Evolutionary conservation across 2,329 filamentous ascomycete species (phyloP).

Genomic region (Pseudovirgaria hyperparasitica): DNA sequence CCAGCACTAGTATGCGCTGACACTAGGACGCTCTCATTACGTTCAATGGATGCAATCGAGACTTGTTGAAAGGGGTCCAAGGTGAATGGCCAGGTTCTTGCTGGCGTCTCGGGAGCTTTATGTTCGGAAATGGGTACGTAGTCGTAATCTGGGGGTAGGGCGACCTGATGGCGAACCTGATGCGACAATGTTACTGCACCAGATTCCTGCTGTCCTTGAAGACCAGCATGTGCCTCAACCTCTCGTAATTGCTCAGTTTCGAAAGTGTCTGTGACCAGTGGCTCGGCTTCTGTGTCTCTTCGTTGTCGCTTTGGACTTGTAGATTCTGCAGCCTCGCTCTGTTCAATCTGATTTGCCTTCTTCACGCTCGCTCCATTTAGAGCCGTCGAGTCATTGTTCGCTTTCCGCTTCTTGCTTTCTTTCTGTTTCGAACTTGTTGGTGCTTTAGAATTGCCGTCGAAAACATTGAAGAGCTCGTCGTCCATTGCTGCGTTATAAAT

Average conservation of each 20-base stretch:
- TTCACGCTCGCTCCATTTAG: constrained; percentile 10
- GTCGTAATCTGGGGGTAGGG: constrained; percentile 84
- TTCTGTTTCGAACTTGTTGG: constrained; percentile 11
- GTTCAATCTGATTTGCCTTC: constrained; percentile 27
- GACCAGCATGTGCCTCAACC: constrained; percentile 65
- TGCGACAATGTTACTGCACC: constrained; percentile 75
- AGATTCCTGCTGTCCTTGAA: constrained; percentile 48
- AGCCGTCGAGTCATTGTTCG: constrained; percentile 42
- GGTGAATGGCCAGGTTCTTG: constrained; percentile 73
- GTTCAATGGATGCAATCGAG: constrained; percentile 86
- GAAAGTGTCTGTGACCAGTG: constrained; percentile 85
- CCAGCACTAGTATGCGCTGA: constrained; percentile 96
- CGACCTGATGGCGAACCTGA: constrained; percentile 97
- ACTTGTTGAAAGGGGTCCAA: constrained; percentile 96
- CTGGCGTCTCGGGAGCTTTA: constrained; percentile 76
- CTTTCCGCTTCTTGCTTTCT: constrained; percentile 73
- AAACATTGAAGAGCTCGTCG: constrained; percentile 33
- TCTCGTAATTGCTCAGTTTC: constrained; percentile 91
- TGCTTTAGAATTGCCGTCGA: constrained; percentile 23
- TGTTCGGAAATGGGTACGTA: constrained; percentile 93
- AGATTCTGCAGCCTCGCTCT: too few relatives aligned
- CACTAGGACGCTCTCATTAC: constrained; percentile 90
- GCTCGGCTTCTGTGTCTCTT: constrained; percentile 52
- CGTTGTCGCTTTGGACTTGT: constrained; percentile 52
- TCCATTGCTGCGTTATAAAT: constrained; percentile 17